These are phyloP conservation scores for Thecaphora frezii DNA, from an alignment of 1,284 basidiomycete genomes.

Conservation along the genomic window DNA sequence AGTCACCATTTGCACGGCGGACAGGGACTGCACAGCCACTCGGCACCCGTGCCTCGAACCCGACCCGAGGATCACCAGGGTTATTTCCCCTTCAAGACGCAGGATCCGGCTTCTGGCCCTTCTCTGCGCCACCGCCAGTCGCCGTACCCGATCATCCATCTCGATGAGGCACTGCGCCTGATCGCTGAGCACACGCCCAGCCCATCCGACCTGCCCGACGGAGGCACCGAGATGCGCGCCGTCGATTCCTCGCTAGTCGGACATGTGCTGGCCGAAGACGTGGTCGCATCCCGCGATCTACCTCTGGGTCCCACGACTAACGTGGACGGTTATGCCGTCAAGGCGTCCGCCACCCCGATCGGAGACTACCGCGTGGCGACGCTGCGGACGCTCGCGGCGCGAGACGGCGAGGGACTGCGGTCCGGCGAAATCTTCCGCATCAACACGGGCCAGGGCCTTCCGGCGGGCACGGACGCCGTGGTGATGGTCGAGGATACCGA, in stretches of 20 bases:
- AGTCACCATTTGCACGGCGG: conserved; percentile 20
- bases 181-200: conserved; percentile 66
- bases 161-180: conserved; percentile 68
- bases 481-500: conserved; percentile 91
- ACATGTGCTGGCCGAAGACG: conserved; percentile 74
- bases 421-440: conserved; percentile 41
- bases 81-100: conserved; percentile 62
- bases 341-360: conserved; percentile 57
- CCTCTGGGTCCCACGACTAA: conserved; percentile 68
- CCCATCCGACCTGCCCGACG: conserved; percentile 15
- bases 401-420: conserved; percentile 1
- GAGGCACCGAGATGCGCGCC: conserved; percentile 1
- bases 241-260: conserved; percentile 65
- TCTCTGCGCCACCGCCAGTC: conserved; percentile 62
- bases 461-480: conserved; percentile 72
- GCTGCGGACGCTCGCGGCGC: conserved; percentile 44
- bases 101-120: conserved; percentile 66
- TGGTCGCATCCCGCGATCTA: conserved; percentile 67
- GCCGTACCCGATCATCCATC: conserved; percentile 72
- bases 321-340: conserved; percentile 83
- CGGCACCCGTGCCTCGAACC: conserved; percentile 31
- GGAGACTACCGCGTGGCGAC: conserved; percentile 75
- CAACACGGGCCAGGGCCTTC: conserved; percentile 66
- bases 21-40: conserved; percentile 21
- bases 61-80: conserved; percentile 19